Conservation (phyloP, 2,329 filamentous ascomycete species). For the Zopfia rhizophila region DNA sequence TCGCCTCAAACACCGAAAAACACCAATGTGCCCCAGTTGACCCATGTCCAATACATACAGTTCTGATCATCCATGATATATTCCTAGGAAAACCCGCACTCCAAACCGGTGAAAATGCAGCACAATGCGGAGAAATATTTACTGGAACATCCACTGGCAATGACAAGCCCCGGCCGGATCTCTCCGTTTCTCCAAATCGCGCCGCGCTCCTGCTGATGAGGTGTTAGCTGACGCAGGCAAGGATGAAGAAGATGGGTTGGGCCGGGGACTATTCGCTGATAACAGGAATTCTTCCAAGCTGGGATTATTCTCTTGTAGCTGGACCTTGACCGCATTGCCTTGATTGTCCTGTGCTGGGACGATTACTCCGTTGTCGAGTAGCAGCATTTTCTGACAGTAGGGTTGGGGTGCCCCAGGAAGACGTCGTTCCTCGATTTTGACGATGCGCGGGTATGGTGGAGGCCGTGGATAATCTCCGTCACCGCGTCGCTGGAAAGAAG, state of each 20-base stretch:
- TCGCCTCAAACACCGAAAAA: too few relatives aligned
- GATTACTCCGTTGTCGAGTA: constrained; percentile 63
- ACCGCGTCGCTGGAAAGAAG: constrained; percentile 13
- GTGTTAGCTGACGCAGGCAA: constrained; percentile 10
- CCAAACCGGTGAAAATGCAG: too few relatives aligned
- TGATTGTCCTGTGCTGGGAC: constrained; percentile 46
- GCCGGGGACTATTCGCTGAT: constrained; percentile 15
- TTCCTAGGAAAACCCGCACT: too few relatives aligned
- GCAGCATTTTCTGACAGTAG: constrained; percentile 73
- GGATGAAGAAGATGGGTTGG: constrained; percentile 13
- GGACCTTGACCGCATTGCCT: constrained; percentile 49
- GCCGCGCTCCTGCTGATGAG: constrained; percentile 25
- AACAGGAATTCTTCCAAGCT: constrained; percentile 37
- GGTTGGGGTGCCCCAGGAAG: constrained; percentile 59
- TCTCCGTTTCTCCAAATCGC: constrained; percentile 26
- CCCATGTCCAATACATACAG: too few relatives aligned
- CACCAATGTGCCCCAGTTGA: too few relatives aligned
- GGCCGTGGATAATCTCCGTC: constrained; percentile 40
- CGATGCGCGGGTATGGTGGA: constrained; percentile 63
- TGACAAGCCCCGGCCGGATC: constrained; percentile 49
- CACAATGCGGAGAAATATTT: constrained; percentile 24
- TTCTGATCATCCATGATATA: too few relatives aligned
- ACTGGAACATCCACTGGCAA: constrained; percentile 53
- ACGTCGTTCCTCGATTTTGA: constrained; percentile 75
- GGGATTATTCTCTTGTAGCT: constrained; percentile 55